Conservation (phyloP, 257 asterid species). For the Solanum ossicruentum region DNA sequence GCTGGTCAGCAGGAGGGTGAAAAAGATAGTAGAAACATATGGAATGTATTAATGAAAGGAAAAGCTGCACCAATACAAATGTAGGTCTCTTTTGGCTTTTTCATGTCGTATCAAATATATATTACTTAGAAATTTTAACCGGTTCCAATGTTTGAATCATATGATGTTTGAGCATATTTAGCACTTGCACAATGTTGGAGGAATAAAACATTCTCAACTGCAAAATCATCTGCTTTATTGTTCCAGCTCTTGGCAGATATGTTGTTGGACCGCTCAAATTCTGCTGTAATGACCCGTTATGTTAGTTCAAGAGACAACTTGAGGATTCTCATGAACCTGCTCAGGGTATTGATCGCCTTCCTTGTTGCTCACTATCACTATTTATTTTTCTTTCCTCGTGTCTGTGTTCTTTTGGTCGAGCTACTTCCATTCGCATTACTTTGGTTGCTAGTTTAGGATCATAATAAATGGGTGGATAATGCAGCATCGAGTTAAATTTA, state of each 20-base stretch:
- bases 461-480: not conserved
- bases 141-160: not conserved
- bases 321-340: constrained; percentile 95
- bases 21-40: not conserved
- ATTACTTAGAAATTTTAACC: not conserved
- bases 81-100: not conserved
- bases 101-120: not conserved
- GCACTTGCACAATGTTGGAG: not conserved
- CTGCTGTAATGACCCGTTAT: constrained; percentile 74
- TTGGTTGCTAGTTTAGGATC: not conserved
- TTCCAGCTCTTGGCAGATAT: constrained; percentile 81
- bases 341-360: constrained; percentile 39
- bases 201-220: not conserved
- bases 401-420: not conserved
- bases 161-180: not conserved
- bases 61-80: not conserved
- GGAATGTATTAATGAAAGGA: not conserved
- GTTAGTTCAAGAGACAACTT: constrained; percentile 74
- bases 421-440: not conserved
- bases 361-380: not conserved
- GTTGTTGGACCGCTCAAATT: constrained; percentile 79
- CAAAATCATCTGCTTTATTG: not conserved
- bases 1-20: not conserved
- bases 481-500: not conserved
- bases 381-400: not conserved